Evolutionary conservation across 2,329 filamentous ascomycete species (phyloP), one percentile per base, ranked within the genome.

Genomic region (Fusarium nematophilum): DNA sequence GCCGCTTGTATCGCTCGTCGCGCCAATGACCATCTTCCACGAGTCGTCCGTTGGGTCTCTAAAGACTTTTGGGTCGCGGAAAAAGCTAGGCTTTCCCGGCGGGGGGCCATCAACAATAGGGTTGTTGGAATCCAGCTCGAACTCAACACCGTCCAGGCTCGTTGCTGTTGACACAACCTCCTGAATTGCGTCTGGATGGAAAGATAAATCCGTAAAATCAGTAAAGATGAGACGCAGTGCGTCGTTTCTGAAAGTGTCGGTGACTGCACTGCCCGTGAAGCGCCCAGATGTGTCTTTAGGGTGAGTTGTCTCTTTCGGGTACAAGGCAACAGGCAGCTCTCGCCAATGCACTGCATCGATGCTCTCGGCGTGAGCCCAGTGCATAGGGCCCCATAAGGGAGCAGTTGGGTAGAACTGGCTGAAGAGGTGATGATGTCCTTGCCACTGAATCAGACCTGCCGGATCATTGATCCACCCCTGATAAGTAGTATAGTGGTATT

Each of bases 391-490:
- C 66, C 65, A 69, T n/a, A 67, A 11, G 10, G 65, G 65, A 10
- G 58, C 56, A 14, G 45, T 49, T 8, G 68, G 68, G 54, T 69
- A 40, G 40, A 54, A 68, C 54, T 70, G 67, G 36, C 64, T 67
- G 57, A 70, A 69, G 42, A 68, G 65, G 39, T 70, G 68, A 48
- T 70, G 67, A 10, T 57, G 39, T n/a, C 66, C 65, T 13, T 64
- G 59, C 45, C 59, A 70, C 46, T 68, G 55, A 8, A 34, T 39
- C 7, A 70, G 55, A 5, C 68, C 68, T 13, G 64, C 49, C 5
- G 68, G 68, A 40, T 70, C 68, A 48, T 70, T 70, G 59, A 70
- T 70, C 68, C 67, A 70, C 17, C 68, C 68, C 34, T 68, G 65
- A 31, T 66, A 69, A 10, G 54, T 62, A 9, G 68, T 68, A 53